Base-by-base conservation (phyloP, 2,329 filamentous ascomycete species). In the Exophiala dermatitidis region DNA sequence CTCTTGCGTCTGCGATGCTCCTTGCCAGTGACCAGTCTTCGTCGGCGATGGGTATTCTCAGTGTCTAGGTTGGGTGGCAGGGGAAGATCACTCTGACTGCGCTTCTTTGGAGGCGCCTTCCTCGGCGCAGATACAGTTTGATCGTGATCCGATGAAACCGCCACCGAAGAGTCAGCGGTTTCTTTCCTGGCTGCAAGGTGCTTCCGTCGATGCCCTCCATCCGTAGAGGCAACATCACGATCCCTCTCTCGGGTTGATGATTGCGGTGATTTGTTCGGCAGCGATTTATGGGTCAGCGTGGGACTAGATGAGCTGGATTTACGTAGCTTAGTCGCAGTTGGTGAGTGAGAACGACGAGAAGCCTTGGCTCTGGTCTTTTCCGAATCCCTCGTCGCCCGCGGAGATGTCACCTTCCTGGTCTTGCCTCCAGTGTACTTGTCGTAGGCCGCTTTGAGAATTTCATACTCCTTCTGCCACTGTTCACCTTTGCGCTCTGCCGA, bases 401-500 rank as follows among this genome's bases (percentile, higher is more conserved):
- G 71, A 7, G 71, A 73, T 1, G 36, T 45, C 63, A 63, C n/a
- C 58, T 53, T 46, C 67, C 67, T 12, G 60, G 56, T 53, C 57
- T 67, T 64, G 32, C 54, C 54, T 46, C 59, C 58, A 29, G 61
- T 40, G 56, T 69, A 66, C 32, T 69, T 70, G 43, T 76, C 71
- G 55, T 71, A 75, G 1, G 74, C 73, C n/a, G 83, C 78, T 67
- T 90, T 90, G 46, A 98, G 70, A 51, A 94, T 74, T 41, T 89
- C 81, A 59, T 86, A 84, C 68, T 98, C 93, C 57, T 91, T 84
- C 67, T 91, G 85, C 89, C 90, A 96, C 56, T 88, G 86, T 5
- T 90, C 88, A 0, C 93, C 91, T 60, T 84, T 83, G 38, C 89
- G 83, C 45, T 88, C 83, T 62, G 85, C 81, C 1, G 93, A 89